Evolutionary conservation across 371 early-diverging fungal genomes (phyloP).

Genomic region (Saksenaea oblongispora): DNA sequence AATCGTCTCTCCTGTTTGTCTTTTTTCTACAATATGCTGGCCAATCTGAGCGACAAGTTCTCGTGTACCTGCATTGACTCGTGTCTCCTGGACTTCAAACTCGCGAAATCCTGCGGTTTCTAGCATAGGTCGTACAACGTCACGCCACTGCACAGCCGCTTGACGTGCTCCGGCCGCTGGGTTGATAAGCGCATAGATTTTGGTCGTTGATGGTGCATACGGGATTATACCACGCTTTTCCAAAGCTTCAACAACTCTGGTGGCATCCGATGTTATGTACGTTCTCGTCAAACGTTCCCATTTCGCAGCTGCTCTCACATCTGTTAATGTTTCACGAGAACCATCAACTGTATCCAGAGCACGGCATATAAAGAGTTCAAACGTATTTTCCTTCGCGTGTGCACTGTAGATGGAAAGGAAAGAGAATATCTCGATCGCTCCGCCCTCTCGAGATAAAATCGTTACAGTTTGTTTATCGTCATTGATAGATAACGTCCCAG

Average conservation of each 20-base stretch:
- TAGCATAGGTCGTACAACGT: constrained; percentile 26
- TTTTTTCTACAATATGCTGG: not conserved
- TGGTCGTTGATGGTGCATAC: not conserved
- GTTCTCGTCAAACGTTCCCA: no score
- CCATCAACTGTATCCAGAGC: no score
- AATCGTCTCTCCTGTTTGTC: constrained; percentile 9
- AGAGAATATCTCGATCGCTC: no score
- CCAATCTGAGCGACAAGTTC: constrained; percentile 11
- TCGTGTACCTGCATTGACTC: constrained; percentile 9
- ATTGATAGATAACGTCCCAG: no score
- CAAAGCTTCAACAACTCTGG: not conserved
- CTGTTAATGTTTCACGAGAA: no score
- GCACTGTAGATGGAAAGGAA: no score
- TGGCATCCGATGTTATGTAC: not conserved
- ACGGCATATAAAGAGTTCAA: no score
- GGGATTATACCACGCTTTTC: not conserved
- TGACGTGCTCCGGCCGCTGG: constrained; percentile 25
- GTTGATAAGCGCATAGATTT: constrained; percentile 17
- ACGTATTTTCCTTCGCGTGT: no score
- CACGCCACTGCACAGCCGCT: constrained; percentile 14
- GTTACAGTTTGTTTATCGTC: no score
- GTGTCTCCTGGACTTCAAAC: constrained; percentile 11
- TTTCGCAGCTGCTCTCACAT: no score
- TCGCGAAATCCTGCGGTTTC: constrained; percentile 10
- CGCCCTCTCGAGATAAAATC: no score